Percentiles rank a stretch among this genome's conserved stretches.
These are phyloP conservation scores for Vicia faba DNA, from an alignment of 306 rosid species.

Conservation along the genomic window DNA sequence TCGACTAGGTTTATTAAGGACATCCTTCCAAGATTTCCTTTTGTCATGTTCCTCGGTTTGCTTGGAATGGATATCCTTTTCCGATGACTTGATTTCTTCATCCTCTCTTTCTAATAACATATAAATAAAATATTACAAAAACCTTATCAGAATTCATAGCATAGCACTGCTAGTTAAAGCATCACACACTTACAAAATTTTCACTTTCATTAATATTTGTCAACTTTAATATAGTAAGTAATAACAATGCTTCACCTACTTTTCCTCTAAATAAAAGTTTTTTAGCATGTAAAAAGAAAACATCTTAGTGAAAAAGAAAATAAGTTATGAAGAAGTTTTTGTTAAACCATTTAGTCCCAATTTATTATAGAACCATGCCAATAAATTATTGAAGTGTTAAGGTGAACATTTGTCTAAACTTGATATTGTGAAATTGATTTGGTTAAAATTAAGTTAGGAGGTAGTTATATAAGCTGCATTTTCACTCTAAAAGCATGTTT, in stretches of 20 bases:
- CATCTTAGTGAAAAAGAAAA: neutral
- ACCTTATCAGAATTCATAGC: neutral
- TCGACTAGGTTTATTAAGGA: conserved; percentile 35
- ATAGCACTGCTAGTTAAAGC: conserved; percentile 10
- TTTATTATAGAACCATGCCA: neutral
- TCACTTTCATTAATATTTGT: conserved; percentile 11
- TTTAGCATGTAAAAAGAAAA: neutral
- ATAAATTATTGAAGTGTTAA: neutral
- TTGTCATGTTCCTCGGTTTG: conserved; percentile 20
- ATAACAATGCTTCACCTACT: neutral
- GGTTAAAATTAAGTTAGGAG: neutral
- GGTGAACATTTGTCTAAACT: neutral
- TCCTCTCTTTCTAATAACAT: conserved; percentile 28
- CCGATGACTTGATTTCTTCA: neutral
- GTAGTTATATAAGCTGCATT: neutral
- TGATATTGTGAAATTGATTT: neutral
- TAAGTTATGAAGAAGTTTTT: neutral
- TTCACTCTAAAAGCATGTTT: neutral
- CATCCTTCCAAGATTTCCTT: conserved; percentile 39
- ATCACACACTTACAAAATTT: conserved; percentile 6
- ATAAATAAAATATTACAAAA: conserved; percentile 3
- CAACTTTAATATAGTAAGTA: neutral
- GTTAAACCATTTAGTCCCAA: neutral
- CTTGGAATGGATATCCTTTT: conserved; percentile 14
- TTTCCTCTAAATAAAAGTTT: neutral